Conservation (phyloP, 1,139 yeast species). For the Kodamaea ohmeri region DNA sequence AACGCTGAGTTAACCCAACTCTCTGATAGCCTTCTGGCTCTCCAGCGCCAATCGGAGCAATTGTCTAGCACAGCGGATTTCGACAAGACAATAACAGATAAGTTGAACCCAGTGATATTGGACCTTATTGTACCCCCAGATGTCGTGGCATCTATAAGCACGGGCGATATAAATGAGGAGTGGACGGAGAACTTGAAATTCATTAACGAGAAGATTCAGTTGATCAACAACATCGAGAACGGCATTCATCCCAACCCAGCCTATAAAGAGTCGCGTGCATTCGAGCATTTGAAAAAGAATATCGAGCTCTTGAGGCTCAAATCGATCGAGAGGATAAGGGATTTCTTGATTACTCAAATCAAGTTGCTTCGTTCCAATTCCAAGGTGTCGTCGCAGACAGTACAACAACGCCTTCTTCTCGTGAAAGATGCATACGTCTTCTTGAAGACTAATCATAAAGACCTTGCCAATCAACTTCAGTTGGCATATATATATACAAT, state of each 20-base stretch:
- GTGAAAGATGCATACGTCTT: conserved; percentile 62
- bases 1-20: conserved; percentile 55
- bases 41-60: conserved; percentile 50
- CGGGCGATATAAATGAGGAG: conserved; percentile 43
- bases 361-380: conserved; percentile 53
- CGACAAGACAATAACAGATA: conserved; percentile 55
- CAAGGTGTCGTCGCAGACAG: conserved; percentile 57
- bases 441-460: conserved; percentile 51
- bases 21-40: conserved; percentile 56
- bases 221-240: conserved; percentile 34
- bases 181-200: conserved; percentile 65
- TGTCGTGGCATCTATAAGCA: conserved; percentile 47
- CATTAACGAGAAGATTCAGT: conserved; percentile 53
- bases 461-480: conserved; percentile 72
- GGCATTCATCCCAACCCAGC: conserved; percentile 19
- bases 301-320: conserved; percentile 46
- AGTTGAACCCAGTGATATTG: conserved; percentile 67
- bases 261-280: conserved; percentile 34
- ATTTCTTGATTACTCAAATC: conserved; percentile 61
- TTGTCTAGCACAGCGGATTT: conserved; percentile 39
- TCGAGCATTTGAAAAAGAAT: conserved; percentile 35
- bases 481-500: conserved; percentile 84
- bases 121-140: conserved; percentile 76
- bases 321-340: conserved; percentile 72
- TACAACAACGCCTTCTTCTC: conserved; percentile 65